A percentile compares a stretch with the other conserved stretches of the same genome.
Evolutionary conservation across 2,329 filamentous ascomycete genomes (phyloP).

Genomic region (Colletotrichum liaoningense): DNA sequence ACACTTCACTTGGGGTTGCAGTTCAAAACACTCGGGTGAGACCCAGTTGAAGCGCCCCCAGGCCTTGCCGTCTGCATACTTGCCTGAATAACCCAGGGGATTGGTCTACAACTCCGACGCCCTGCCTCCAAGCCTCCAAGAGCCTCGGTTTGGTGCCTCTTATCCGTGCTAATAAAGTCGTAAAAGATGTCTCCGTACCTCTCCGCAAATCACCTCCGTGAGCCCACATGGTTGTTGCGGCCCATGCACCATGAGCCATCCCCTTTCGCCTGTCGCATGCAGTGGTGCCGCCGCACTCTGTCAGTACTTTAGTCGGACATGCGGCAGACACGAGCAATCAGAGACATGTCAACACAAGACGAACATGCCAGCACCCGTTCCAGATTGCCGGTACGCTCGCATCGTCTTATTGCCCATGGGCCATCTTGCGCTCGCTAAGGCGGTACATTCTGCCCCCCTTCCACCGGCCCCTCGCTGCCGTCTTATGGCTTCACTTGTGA

Average conservation of each 20-base stretch:
- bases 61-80: not conserved
- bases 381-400: conserved; percentile 30
- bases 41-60: not conserved
- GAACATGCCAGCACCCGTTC: conserved; percentile 27
- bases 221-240: not conserved
- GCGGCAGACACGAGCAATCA: conserved; percentile 13
- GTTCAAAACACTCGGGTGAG: not conserved
- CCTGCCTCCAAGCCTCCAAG: not conserved
- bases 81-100: not conserved
- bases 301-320: conserved; percentile 4
- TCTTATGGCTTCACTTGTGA: conserved; percentile 8
- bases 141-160: not conserved
- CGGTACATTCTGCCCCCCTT: conserved; percentile 18
- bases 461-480: not conserved
- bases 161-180: not conserved
- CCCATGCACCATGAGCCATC: not conserved
- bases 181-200: not conserved
- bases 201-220: not conserved
- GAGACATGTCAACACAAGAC: conserved; percentile 24
- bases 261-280: not conserved
- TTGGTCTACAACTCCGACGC: not conserved
- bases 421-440: conserved; percentile 25
- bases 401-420: conserved; percentile 16
- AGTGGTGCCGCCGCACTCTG: conserved; percentile 1
- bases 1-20: not conserved